Percentiles rank a stretch among this genome's conserved stretches.
These are phyloP conservation scores for Trametes cingulata DNA, from an alignment of 768 basidiomycete species.

Conservation along the genomic window DNA sequence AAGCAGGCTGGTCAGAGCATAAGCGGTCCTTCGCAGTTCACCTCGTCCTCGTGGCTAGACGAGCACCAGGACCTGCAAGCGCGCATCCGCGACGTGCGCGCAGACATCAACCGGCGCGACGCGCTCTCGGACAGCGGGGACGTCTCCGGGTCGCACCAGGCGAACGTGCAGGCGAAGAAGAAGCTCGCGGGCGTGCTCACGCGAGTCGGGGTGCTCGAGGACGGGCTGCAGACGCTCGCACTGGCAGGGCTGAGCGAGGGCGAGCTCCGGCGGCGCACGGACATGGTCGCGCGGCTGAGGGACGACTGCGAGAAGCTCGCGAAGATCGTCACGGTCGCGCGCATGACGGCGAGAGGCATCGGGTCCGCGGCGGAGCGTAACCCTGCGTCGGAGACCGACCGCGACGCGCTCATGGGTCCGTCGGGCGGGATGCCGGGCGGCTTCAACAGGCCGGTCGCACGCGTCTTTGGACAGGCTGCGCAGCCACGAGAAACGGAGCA, in stretches of 20 bases:
- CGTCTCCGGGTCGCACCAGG: conserved; percentile 69
- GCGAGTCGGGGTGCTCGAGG: conserved; percentile 70
- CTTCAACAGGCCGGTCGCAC: conserved; percentile 54
- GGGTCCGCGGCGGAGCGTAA: conserved; percentile 38
- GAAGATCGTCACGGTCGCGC: conserved; percentile 80
- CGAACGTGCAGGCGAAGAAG: conserved; percentile 84
- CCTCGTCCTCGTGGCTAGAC: conserved; percentile 83
- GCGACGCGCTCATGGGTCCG: conserved; percentile 62
- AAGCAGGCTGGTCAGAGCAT: conserved; percentile 36
- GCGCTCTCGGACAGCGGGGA: conserved; percentile 77
- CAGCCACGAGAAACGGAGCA: conserved; percentile 76
- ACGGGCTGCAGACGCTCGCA: conserved; percentile 65
- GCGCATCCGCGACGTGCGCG: conserved; percentile 77
- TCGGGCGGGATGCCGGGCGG: conserved; percentile 20
- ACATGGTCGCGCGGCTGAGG: conserved; percentile 84
- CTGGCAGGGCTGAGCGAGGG: conserved; percentile 81
- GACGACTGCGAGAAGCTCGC: conserved; percentile 90
- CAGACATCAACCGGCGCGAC: conserved; percentile 86
- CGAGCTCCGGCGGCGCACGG: conserved; percentile 86
- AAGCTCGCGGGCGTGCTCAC: conserved; percentile 76
- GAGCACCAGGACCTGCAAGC: conserved; percentile 81
- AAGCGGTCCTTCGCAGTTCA: conserved; percentile 50
- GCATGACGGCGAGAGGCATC: conserved; percentile 47
- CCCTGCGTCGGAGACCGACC: conserved; percentile 55
- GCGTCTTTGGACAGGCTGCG: conserved; percentile 75